Conservation (phyloP, 495 filamentous ascomycete species). For the Tuber magnatum region DNA sequence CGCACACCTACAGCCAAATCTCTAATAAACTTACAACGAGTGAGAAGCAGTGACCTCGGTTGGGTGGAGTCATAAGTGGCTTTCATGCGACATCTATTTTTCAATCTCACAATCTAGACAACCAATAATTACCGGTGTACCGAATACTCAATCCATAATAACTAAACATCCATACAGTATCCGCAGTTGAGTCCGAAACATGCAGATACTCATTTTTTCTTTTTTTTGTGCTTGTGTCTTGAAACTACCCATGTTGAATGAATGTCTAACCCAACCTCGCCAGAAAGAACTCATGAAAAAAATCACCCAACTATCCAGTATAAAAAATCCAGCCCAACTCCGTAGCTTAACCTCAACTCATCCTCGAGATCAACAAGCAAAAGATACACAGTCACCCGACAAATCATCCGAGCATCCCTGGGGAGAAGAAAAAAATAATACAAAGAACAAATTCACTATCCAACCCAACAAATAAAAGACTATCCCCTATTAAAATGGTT, state of each 20-base stretch:
- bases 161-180: not conserved
- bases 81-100: not conserved
- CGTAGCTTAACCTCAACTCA: not conserved
- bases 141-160: not conserved
- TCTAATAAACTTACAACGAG: not conserved
- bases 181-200: not conserved
- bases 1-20: too few species aligned
- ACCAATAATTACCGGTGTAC: not conserved
- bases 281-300: not conserved
- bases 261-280: not conserved
- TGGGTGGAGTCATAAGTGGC: not conserved
- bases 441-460: not conserved
- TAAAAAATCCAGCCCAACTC: not conserved
- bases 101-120: not conserved
- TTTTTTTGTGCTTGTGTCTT: not conserved
- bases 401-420: not conserved
- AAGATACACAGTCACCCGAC: not conserved
- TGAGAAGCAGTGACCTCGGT: not conserved
- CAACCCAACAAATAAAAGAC: not conserved
- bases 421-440: not conserved
- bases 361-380: not conserved
- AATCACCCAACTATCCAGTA: not conserved
- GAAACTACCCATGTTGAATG: not conserved
- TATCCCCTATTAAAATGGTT: not conserved
- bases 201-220: too few species aligned